phyloP scores from a whole-genome alignment of 805 yeast species.

The Jamesozyma gamospora region DNA sequence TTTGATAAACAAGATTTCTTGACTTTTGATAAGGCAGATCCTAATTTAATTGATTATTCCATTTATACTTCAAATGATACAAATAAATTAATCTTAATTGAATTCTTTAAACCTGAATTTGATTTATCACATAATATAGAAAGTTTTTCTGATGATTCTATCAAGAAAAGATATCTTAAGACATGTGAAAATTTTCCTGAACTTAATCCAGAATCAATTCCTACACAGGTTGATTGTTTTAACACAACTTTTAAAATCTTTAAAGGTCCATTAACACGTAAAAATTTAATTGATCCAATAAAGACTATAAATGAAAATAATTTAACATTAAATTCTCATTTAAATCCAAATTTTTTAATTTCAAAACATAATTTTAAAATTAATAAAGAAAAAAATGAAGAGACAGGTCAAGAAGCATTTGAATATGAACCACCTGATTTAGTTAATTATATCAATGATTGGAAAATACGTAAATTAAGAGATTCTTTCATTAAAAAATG shows the following conservation, averaged over 20 bases:
- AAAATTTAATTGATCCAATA: slow-evolving; percentile 34
- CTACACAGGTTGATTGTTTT: slow-evolving; percentile 50
- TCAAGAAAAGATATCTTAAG: slow-evolving; percentile 41
- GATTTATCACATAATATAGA: slow-evolving; percentile 33
- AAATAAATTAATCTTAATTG: slow-evolving; percentile 41
- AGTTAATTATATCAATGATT: slow-evolving; percentile 24
- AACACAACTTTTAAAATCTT: slow-evolving; percentile 52
- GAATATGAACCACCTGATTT: slow-evolving; percentile 43
- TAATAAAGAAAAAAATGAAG: slow-evolving; percentile 21
- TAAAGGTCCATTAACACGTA: slow-evolving; percentile 49
- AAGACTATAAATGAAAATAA: slow-evolving; percentile 48
- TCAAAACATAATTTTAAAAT: slow-evolving; percentile 38
- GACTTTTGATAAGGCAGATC: slow-evolving; percentile 18
- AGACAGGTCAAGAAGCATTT: slow-evolving; percentile 10
- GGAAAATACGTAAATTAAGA: slow-evolving; percentile 25
- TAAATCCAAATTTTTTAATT: slow-evolving; percentile 46
- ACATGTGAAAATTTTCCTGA: slow-evolving; percentile 24
- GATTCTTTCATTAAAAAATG: slow-evolving; percentile 48
- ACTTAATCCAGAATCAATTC: slow-evolving; percentile 27
- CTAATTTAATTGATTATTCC: slow-evolving; percentile 36
- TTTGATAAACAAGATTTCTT: slow-evolving; percentile 25
- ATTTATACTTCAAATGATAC: slow-evolving; percentile 38
- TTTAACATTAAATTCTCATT: slow-evolving; percentile 43
- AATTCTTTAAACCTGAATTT: slow-evolving; percentile 45
- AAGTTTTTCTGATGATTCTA: slow-evolving; percentile 39